These are phyloP conservation scores for Phascolomyces articulosus DNA, from an alignment of 371 early-diverging fungal species.

Conservation along the genomic window DNA sequence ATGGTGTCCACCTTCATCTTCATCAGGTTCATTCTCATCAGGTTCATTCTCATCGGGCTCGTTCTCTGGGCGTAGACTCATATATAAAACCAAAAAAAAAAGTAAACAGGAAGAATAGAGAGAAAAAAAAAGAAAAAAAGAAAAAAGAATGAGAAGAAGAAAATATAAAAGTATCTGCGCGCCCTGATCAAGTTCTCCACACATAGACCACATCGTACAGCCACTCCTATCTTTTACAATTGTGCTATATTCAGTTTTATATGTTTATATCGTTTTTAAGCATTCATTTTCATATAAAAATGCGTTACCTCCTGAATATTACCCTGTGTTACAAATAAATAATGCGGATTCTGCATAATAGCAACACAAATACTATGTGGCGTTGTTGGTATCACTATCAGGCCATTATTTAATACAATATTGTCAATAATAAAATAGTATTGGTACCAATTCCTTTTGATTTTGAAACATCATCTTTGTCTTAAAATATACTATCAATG, in stretches of 20 bases:
- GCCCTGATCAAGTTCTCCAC: neutral
- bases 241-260: too few relatives aligned
- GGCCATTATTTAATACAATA: neutral
- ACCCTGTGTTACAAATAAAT: neutral
- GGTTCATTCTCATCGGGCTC: constrained; percentile 17
- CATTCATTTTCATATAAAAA: neutral
- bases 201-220: too few relatives aligned
- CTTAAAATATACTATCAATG: too few relatives aligned
- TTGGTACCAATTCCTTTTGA: too few relatives aligned
- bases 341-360: neutral
- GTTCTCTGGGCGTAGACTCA: constrained; percentile 6
- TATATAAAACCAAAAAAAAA: too few relatives aligned
- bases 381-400: neutral
- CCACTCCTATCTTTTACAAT: neutral
- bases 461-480: too few relatives aligned
- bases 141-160: too few relatives aligned
- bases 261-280: too few relatives aligned
- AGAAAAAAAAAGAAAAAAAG: neutral
- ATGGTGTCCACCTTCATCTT: constrained; percentile 6
- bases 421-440: too few relatives aligned
- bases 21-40: constrained; percentile 19
- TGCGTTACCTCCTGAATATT: neutral
- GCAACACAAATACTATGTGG: neutral
- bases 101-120: neutral
- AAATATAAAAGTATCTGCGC: too few relatives aligned